These are phyloP conservation scores for Metschnikowia lunata DNA, from an alignment of 805 yeast species.

Conservation along the genomic window DNA sequence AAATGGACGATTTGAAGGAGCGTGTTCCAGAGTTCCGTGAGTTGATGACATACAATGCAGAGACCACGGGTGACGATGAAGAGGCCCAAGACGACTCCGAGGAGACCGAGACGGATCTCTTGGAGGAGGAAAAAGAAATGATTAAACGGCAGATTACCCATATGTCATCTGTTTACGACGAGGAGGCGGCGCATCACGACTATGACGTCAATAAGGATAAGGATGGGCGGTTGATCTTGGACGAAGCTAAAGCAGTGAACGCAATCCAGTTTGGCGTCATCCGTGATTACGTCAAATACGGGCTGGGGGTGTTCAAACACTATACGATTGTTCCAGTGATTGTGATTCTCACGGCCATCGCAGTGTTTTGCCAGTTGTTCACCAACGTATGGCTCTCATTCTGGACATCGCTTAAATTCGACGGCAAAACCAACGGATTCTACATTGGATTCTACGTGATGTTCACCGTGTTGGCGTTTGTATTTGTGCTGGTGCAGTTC, in stretches of 20 bases:
- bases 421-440: slow-evolving; percentile 42
- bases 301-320: slow-evolving; percentile 24
- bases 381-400: slow-evolving; percentile 79
- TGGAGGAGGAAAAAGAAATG: slow-evolving; percentile 8
- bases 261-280: slow-evolving; percentile 30
- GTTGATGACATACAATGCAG: slow-evolving; percentile 37
- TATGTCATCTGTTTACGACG: slow-evolving; percentile 21
- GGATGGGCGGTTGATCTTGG: slow-evolving; percentile 15
- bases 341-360: slow-evolving; percentile 20
- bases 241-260: slow-evolving; percentile 18
- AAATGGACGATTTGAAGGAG: slow-evolving; percentile 47
- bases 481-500: slow-evolving; percentile 42
- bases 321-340: slow-evolving; percentile 23
- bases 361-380: slow-evolving; percentile 52
- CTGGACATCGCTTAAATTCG: slow-evolving; percentile 64
- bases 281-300: slow-evolving; percentile 26
- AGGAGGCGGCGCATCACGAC: slow-evolving; percentile 32
- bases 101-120: slow-evolving; percentile 15
- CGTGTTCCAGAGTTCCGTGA: slow-evolving; percentile 33
- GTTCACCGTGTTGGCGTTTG: slow-evolving; percentile 48
- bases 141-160: slow-evolving; percentile 11
- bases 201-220: slow-evolving; percentile 22
- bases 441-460: slow-evolving; percentile 74
- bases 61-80: slow-evolving; percentile 20
- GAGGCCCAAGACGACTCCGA: slow-evolving; percentile 12